Percentiles rank a stretch among this genome's conserved stretches.
phyloP scores from a whole-genome alignment of 805 yeast genomes.

The Lipomyces mesembrius region DNA sequence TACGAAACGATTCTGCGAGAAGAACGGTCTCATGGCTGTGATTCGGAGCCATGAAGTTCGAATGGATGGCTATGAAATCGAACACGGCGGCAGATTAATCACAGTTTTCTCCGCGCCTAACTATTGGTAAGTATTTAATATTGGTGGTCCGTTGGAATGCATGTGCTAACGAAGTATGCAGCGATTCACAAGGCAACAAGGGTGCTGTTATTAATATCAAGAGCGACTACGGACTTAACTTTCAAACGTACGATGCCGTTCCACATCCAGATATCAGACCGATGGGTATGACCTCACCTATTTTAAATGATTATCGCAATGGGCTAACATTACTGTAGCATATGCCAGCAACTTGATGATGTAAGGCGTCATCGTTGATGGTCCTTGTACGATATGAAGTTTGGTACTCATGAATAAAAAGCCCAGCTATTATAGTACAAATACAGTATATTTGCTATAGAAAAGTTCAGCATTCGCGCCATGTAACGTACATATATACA shows the following conservation, averaged over 20 bases:
- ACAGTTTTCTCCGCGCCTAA: constrained; percentile 99
- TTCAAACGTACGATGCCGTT: constrained; percentile 73
- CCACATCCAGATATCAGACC: constrained; percentile 91
- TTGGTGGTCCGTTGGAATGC: not conserved
- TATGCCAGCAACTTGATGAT: constrained; percentile 37
- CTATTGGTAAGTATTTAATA: constrained; percentile 49
- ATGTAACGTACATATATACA: not conserved
- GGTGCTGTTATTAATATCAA: constrained; percentile 87
- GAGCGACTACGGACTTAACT: constrained; percentile 51
- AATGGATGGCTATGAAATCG: constrained; percentile 85
- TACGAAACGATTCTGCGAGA: constrained; percentile 74
- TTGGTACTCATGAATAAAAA: not conserved
- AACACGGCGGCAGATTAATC: constrained; percentile 81
- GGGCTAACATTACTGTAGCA: constrained; percentile 17
- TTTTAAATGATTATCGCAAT: not conserved
- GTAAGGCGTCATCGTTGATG: constrained; percentile 4
- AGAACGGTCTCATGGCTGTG: constrained; percentile 73
- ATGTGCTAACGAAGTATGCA: constrained; percentile 41
- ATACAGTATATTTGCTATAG: not conserved
- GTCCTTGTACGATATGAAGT: not conserved
- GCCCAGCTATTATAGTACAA: not conserved
- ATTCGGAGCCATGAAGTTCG: constrained; percentile 96
- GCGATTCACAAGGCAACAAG: constrained; percentile 86
- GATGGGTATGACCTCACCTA: constrained; percentile 58
- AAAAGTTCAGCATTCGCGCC: not conserved